Evolutionary conservation across 352 stramenopile genomes (phyloP).

Genomic region (Globisporangium yorkense): DNA sequence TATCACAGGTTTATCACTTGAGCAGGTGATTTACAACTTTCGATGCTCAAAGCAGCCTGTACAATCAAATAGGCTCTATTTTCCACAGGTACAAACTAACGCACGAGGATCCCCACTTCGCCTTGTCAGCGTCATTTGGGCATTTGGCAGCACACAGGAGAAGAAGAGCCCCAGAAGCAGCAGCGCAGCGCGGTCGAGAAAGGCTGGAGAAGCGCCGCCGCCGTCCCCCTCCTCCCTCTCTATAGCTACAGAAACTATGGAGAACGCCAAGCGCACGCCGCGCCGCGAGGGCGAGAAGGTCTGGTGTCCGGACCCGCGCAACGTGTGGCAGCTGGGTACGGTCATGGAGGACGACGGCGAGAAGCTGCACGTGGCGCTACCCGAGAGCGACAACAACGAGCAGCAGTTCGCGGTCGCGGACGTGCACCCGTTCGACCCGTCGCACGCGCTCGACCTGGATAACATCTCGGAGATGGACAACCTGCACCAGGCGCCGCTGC

Average conservation of each 20-base stretch:
- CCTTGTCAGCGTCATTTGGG: no score
- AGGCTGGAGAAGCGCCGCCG: no score
- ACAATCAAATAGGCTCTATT: no score
- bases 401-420: constrained; percentile 76
- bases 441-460: constrained; percentile 81
- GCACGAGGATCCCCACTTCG: no score
- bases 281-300: constrained; percentile 85
- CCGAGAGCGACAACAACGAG: constrained; percentile 68
- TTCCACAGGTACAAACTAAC: no score
- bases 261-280: constrained; percentile 39
- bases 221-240: background rate
- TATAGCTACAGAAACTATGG: background rate
- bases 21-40: no score
- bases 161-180: background rate
- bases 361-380: constrained; percentile 78
- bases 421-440: constrained; percentile 89
- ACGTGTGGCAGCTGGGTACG: constrained; percentile 83
- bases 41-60: no score
- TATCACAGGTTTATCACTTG: no score
- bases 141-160: no score
- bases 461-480: constrained; percentile 95
- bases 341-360: constrained; percentile 83
- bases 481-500: constrained; percentile 87
- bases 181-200: background rate
- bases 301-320: constrained; percentile 79